phyloP scores from a whole-genome alignment of 1,139 yeast genomes.

The Pichia sp. region DNA sequence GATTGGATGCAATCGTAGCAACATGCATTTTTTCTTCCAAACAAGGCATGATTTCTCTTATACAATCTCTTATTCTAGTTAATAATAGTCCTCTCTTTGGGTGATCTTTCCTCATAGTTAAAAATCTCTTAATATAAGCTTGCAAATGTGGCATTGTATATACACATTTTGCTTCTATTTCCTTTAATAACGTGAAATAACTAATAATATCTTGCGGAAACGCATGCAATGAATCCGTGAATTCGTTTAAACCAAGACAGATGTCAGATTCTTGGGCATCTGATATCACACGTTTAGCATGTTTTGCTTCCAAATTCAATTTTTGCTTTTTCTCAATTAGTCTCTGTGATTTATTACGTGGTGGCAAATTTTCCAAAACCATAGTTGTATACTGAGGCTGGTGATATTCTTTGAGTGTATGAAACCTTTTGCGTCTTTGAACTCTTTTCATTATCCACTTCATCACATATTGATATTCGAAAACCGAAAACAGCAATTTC shows the following conservation, averaged over 20 bases:
- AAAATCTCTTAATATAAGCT: conserved; percentile 49
- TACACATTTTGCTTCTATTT: conserved; percentile 91
- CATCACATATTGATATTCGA: background rate
- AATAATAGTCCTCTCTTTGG: conserved; percentile 33
- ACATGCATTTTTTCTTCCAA: conserved; percentile 97
- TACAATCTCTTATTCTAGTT: conserved; percentile 34
- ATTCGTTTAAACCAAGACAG: conserved; percentile 85
- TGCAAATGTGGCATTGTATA: conserved; percentile 65
- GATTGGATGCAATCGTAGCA: conserved; percentile 84
- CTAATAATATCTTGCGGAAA: conserved; percentile 78
- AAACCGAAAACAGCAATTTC: background rate
- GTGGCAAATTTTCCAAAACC: conserved; percentile 38
- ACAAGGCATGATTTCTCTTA: conserved; percentile 81
- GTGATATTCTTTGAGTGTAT: no score
- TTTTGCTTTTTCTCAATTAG: conserved; percentile 32
- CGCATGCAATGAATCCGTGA: conserved; percentile 87
- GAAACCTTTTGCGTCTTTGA: no score
- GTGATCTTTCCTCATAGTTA: conserved; percentile 37
- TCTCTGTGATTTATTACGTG: conserved; percentile 46
- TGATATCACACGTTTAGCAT: conserved; percentile 3
- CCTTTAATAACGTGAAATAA: conserved; percentile 82
- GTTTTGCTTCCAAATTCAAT: conserved; percentile 17
- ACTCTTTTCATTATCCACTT: no score
- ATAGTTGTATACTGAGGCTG: conserved; percentile 1
- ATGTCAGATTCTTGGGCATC: conserved; percentile 32